These are phyloP conservation scores for Phragmites australis DNA, from an alignment of 176 grass and related monocot genomes.

Conservation along the genomic window DNA sequence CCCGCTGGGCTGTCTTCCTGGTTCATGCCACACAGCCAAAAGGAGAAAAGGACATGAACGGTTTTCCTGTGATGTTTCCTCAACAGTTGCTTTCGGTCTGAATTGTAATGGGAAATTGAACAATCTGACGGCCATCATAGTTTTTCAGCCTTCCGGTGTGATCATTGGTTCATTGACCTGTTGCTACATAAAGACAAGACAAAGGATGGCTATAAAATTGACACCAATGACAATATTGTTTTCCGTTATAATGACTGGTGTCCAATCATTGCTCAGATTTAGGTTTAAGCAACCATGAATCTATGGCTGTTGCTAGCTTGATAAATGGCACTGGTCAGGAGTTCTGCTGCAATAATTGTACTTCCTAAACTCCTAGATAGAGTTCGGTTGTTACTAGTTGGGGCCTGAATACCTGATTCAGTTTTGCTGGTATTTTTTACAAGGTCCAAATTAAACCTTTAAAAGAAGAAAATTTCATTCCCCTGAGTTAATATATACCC, in stretches of 20 bases:
- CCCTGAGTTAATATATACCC: neutral
- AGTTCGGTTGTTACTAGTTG: neutral
- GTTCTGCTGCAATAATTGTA: neutral
- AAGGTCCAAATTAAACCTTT: no score
- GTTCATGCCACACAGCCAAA: neutral
- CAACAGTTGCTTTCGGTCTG: neutral
- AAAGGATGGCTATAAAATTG: neutral
- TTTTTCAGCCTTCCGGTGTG: neutral
- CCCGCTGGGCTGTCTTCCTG: neutral
- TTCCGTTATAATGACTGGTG: neutral
- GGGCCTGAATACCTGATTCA: neutral
- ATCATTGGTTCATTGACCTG: neutral
- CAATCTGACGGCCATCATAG: neutral
- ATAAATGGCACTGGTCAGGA: neutral
- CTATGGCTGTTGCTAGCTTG: neutral
- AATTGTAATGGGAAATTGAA: neutral
- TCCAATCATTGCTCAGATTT: conserved; percentile 12
- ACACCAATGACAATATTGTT: neutral
- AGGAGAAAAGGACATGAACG: neutral
- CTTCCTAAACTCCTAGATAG: neutral
- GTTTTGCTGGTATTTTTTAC: no score
- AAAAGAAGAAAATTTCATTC: no score
- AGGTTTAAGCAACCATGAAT: neutral
- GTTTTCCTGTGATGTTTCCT: neutral
- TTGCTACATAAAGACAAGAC: neutral